Base-by-base conservation (phyloP, 805 yeast genomes). In the Kazachstania africana region DNA sequence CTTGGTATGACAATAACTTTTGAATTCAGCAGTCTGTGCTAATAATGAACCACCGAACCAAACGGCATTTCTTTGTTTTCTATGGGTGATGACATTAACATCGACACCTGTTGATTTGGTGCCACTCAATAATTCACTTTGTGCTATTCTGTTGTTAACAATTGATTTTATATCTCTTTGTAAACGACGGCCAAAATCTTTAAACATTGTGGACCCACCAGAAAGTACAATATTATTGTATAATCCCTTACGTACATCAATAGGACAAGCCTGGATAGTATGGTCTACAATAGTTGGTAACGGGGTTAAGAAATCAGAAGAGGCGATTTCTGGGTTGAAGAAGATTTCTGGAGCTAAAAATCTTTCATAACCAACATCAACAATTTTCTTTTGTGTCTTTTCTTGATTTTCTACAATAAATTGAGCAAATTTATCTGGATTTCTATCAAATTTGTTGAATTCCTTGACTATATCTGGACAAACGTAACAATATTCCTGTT, bases 331-430 rank as follows among this genome's bases (percentile, higher is more conserved):
- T 10, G 98, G 98, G 54, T 82, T 85, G 72, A 91, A 91, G 63
- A 91, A 91, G 49, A 91, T 87, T 59, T 91, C 99, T n/a, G 98
- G 97, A 1, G 98, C 99, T 57, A 91, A 70, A 59, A 91, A 91
- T 46, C 97, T 72, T 63, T 91, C 99, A 59, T 91, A 91, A 34
- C 97, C 99, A 37, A 91, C 91, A 58, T 91, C 98, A 40, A 91
- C 91, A 22, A 63, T 56, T 36, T 70, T 74, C 44, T 67, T 65
- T 35, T 70, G 68, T 29, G 82, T 81, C 37, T 69, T 68, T 42
- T 68, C 62, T 43, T 79, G 80, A 17, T 78, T 76, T 54, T 88
- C 95, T 17, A 83, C 91, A 26, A 83, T 69, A 59, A 83, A 85
- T 62, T 88, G 88, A 25, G 94, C 94, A 66, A 91, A 84, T 59